Percentiles rank a stretch among this genome's conserved stretches.
These are phyloP conservation scores for Aeschynomene evenia DNA, from an alignment of 306 rosid species.

Conservation along the genomic window DNA sequence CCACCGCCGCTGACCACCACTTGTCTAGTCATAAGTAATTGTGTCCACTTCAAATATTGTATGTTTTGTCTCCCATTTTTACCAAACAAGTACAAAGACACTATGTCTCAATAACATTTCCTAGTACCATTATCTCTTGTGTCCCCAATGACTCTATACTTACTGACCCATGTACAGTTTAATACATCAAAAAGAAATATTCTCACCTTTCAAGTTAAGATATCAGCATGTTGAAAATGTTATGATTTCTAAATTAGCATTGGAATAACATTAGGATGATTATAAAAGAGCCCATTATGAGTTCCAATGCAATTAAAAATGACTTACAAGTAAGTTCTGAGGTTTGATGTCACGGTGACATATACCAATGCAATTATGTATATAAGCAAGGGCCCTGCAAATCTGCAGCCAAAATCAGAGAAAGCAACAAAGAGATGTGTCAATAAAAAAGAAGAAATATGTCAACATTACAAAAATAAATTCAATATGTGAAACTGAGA, in stretches of 20 bases:
- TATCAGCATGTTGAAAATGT: neutral
- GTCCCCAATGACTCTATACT: too few species aligned
- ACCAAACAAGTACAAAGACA: too few species aligned
- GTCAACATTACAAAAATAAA: conserved; percentile 14
- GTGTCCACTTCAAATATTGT: too few species aligned
- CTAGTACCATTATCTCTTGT: too few species aligned
- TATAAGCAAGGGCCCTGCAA: conserved; percentile 95
- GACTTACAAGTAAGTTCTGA: conserved; percentile 90
- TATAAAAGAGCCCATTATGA: neutral
- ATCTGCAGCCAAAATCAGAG: conserved; percentile 59
- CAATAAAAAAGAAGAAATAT: neutral
- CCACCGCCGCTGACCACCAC: too few species aligned
- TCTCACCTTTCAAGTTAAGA: too few species aligned
- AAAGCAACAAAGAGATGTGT: conserved; percentile 17
- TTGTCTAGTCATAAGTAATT: too few species aligned
- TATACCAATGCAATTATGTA: conserved; percentile 92
- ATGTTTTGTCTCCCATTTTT: too few species aligned
- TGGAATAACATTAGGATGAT: neutral
- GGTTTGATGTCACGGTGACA: conserved; percentile 99
- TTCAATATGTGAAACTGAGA: conserved; percentile 13
- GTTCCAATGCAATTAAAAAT: neutral
- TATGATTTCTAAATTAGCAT: conserved; percentile 19
- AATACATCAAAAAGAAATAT: too few species aligned
- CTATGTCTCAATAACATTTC: too few species aligned
- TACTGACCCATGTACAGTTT: too few species aligned